Evolutionary conservation across 2,329 filamentous ascomycete genomes (phyloP), one percentile per base, ranked within the genome.

Genomic region (Arthrobotrys pseudoclavata): DNA sequence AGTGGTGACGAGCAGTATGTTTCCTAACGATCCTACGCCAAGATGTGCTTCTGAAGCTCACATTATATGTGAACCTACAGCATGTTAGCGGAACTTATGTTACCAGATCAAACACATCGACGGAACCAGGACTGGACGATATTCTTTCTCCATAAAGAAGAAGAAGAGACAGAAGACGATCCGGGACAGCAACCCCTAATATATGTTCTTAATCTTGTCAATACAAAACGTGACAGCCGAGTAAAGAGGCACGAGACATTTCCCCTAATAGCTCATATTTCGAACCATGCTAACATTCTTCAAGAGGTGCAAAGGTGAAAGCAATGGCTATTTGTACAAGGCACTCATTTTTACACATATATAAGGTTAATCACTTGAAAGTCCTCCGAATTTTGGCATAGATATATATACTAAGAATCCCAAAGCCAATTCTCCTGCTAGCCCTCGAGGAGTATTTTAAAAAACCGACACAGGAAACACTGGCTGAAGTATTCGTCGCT

Each of bases 261-360:
- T 29, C 37, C 9, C 24, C 64, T 47, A 22, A 22, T 37, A 29
- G 22, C 9, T 22, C 15, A 48, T 48, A 12, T 45, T 7, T 31
- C 31, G 1, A 24, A 22, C 18, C 12, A 18, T 48, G 20, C 47
- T 79, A 75, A 79, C 68, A 69, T 63, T 57, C 53, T 34, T 52
- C 31, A 75, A 91, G 96, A 87, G 96, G 96, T 74, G 96, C 96
- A 20, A 88, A 97, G 61, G 95, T 98, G 74, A 98, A 98, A 83
- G 93, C 96, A 48, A 99, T 99, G 96, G 96, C 96, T 31, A 97
- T 99, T 81, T 99, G 96, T 86, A 99, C 96, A 6, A 88, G 96
- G 50, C 96, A 99, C 86, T 94, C 96, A 2, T 99, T 99, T 84
- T 86, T 99, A 80, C 96, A 99, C 84, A 99, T 99, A 79, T 99